A percentile compares a stretch with the other conserved stretches of the same genome.
These are phyloP conservation scores for Pseudogymnoascus sp. DNA, from an alignment of 2,329 filamentous ascomycete genomes.

Conservation along the genomic window DNA sequence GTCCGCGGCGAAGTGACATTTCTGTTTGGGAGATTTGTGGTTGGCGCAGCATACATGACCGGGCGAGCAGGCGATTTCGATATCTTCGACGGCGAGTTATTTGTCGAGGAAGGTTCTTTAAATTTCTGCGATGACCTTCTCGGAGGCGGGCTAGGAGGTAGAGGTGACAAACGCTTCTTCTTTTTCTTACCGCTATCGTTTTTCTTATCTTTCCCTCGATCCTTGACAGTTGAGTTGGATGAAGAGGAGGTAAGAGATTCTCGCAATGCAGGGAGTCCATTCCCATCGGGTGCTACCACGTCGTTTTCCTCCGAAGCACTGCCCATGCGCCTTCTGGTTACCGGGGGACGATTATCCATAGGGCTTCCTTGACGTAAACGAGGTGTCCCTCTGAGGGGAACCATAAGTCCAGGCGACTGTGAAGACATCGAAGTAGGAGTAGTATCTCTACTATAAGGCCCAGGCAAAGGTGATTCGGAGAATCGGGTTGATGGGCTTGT, in stretches of 20 bases:
- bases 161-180: conserved; percentile 39
- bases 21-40: conserved; percentile 18
- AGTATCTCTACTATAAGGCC: conserved; percentile 68
- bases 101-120: conserved; percentile 31
- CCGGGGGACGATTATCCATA: conserved; percentile 49
- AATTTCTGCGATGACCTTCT: conserved; percentile 56
- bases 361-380: conserved; percentile 48
- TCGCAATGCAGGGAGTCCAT: conserved; percentile 57
- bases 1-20: conserved; percentile 27
- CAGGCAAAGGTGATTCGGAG: conserved; percentile 61
- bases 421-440: conserved; percentile 74
- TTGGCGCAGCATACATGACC: conserved; percentile 20
- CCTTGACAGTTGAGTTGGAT: conserved; percentile 61
- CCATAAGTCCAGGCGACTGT: conserved; percentile 58
- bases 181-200: conserved; percentile 29
- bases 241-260: conserved; percentile 69
- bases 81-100: conserved; percentile 36
- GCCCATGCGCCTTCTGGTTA: conserved; percentile 51
- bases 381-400: conserved; percentile 34
- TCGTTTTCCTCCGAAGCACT: conserved; percentile 49
- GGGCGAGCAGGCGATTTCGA: conserved; percentile 28
- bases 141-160: conserved; percentile 54
- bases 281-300: conserved; percentile 40
- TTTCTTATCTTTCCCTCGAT: conserved; percentile 39
- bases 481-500: conserved; percentile 69